Evolutionary conservation across 495 filamentous ascomycete species (phyloP).

Genomic region (Rhizodiscina lignyota): DNA sequence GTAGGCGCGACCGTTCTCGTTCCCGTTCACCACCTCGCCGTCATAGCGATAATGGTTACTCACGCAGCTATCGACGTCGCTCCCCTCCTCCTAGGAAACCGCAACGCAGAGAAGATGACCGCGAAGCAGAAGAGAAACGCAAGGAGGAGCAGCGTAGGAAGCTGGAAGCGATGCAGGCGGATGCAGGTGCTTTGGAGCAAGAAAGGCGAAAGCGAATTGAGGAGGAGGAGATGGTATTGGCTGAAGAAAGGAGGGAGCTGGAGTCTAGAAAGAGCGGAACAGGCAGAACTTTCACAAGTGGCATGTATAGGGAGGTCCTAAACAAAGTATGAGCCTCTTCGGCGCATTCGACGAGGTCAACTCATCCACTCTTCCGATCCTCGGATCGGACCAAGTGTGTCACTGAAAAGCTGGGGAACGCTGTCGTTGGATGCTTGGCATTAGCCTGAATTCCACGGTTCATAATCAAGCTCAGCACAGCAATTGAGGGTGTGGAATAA

Average conservation of each 20-base stretch:
- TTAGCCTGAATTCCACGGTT: no score
- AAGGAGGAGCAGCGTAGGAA: conserved; percentile 51
- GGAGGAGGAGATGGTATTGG: conserved; percentile 30
- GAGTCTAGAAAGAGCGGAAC: background rate
- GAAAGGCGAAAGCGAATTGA: conserved; percentile 57
- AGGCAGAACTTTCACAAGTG: conserved; percentile 1
- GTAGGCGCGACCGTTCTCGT: conserved; percentile 2
- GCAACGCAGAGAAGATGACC: conserved; percentile 13
- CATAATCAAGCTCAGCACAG: no score
- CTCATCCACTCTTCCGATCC: no score
- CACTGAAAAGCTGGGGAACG: no score
- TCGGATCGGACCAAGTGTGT: no score
- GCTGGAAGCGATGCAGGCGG: conserved; percentile 75
- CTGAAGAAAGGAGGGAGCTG: conserved; percentile 19
- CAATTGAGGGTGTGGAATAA: no score
- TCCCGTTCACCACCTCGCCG: background rate
- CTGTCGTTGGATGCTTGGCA: no score
- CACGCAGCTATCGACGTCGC: background rate
- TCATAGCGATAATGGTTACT: conserved; percentile 1
- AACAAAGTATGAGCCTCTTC: no score
- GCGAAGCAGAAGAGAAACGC: no score
- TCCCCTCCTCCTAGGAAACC: conserved; percentile 7
- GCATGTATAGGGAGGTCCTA: no score
- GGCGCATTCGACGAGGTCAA: no score
- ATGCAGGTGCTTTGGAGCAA: conserved; percentile 61